A percentile compares a stretch with the other conserved stretches of the same genome.
phyloP scores from a whole-genome alignment of 331 rosid species.

The Arachis monticola region DNA sequence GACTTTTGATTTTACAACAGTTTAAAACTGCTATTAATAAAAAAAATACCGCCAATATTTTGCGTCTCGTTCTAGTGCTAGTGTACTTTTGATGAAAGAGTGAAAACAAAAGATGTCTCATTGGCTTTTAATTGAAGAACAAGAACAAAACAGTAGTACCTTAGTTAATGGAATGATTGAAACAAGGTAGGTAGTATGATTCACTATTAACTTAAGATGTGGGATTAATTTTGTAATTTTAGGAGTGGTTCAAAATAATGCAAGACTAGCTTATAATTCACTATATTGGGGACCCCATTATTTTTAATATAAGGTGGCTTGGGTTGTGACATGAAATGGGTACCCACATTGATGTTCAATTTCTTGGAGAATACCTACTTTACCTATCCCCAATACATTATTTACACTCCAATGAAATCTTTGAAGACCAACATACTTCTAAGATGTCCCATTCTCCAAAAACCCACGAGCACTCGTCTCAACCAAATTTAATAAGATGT shows the following conservation, averaged over 20 bases:
- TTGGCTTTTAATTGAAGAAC: no score
- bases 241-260: no score
- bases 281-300: conserved; percentile 13
- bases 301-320: conserved; percentile 25
- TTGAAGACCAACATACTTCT: conserved; percentile 94
- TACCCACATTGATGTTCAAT: conserved; percentile 39
- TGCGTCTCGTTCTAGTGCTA: no score
- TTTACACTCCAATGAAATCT: conserved; percentile 79
- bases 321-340: conserved; percentile 33
- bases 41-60: no score
- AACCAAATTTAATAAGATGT: conserved; percentile 47
- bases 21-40: no score
- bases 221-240: background rate
- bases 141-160: no score
- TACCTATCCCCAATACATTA: conserved; percentile 42
- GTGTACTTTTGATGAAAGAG: no score
- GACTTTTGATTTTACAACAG: no score
- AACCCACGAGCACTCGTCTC: conserved; percentile 94
- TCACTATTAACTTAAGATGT: background rate
- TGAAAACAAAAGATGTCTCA: no score
- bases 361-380: conserved; percentile 30
- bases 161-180: no score
- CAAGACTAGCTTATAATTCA: no score
- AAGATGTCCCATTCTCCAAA: conserved; percentile 86
- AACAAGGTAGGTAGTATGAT: no score